These are phyloP conservation scores for Gamsiella multidivaricata DNA, from an alignment of 192 early-diverging fungal species.

Conservation along the genomic window DNA sequence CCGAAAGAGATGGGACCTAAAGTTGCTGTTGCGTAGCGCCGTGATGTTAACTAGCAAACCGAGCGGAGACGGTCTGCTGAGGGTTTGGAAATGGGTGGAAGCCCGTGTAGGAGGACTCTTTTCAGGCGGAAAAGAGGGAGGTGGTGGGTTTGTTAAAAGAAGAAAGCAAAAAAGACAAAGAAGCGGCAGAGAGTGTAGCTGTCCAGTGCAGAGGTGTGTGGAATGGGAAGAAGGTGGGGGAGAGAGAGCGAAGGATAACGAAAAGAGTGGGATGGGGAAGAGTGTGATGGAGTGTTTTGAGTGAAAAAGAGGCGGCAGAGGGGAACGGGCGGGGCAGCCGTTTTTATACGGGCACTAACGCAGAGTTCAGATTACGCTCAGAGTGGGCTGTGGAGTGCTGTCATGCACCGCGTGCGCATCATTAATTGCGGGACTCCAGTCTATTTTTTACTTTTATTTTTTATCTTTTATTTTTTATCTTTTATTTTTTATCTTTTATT, in stretches of 20 bases:
- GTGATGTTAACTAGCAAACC: conserved; percentile 55
- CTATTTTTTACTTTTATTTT: too few species aligned
- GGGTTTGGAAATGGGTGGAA: conserved; percentile 31
- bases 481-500: too few species aligned
- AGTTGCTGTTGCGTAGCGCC: conserved; percentile 43
- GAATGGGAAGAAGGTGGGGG: not conserved
- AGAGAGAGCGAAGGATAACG: not conserved
- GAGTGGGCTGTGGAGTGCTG: too few species aligned
- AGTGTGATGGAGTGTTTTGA: not conserved
- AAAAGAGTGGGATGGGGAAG: not conserved
- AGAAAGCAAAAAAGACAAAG: not conserved
- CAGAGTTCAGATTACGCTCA: too few species aligned
- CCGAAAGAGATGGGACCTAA: conserved; percentile 36
- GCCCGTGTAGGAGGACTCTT: conserved; percentile 22
- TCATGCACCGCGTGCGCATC: too few species aligned
- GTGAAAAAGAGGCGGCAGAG: too few species aligned
- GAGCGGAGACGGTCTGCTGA: conserved; percentile 36
- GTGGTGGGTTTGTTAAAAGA: not conserved
- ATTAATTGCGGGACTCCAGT: too few species aligned
- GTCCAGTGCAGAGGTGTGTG: too few species aligned
- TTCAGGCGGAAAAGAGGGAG: not conserved
- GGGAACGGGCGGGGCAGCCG: too few species aligned
- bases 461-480: too few species aligned
- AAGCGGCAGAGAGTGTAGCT: not conserved
- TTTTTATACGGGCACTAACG: too few species aligned